A percentile compares a stretch with the other conserved stretches of the same genome.
Evolutionary conservation across 1,284 basidiomycete genomes (phyloP).

Genomic region (Mycosarcoma mackinlayi): DNA sequence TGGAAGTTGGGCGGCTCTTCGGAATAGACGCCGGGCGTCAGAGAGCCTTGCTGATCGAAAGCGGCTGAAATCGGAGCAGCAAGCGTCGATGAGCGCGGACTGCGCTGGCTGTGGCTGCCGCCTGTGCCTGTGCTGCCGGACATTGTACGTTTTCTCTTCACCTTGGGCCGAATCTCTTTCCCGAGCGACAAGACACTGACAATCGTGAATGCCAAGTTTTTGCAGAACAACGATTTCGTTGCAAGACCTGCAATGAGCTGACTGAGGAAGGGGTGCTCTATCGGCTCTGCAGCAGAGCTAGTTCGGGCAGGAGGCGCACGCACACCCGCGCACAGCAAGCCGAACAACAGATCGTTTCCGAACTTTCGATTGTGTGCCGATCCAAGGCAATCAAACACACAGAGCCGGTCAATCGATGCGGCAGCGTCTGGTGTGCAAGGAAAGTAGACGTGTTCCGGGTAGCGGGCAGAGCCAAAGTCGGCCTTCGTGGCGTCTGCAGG

Average conservation of each 20-base stretch:
- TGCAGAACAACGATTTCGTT: background rate
- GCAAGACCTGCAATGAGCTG: background rate
- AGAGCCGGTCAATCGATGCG: too few species aligned
- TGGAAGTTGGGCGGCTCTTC: slow-evolving; percentile 46
- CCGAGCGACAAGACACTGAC: background rate
- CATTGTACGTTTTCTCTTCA: slow-evolving; percentile 13
- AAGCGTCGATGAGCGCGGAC: slow-evolving; percentile 7
- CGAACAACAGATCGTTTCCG: too few species aligned
- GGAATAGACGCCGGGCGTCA: slow-evolving; percentile 47
- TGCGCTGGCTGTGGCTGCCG: slow-evolving; percentile 6
- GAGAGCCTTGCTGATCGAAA: slow-evolving; percentile 28
- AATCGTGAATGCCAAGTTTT: background rate
- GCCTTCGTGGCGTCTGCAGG: slow-evolving; percentile 1
- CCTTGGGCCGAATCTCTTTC: background rate
- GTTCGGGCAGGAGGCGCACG: background rate
- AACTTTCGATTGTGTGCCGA: background rate
- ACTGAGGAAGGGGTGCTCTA: slow-evolving; percentile 2
- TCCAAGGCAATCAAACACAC: too few species aligned
- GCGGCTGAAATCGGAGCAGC: slow-evolving; percentile 7
- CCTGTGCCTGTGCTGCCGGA: slow-evolving; percentile 5
- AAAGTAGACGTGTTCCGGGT: too few species aligned
- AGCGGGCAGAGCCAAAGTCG: background rate
- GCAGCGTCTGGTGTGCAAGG: too few species aligned
- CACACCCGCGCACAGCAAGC: too few species aligned
- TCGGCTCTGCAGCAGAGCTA: background rate